Conservation (phyloP, 345 rosid genomes). For the Abelmoschus esculentus region DNA sequence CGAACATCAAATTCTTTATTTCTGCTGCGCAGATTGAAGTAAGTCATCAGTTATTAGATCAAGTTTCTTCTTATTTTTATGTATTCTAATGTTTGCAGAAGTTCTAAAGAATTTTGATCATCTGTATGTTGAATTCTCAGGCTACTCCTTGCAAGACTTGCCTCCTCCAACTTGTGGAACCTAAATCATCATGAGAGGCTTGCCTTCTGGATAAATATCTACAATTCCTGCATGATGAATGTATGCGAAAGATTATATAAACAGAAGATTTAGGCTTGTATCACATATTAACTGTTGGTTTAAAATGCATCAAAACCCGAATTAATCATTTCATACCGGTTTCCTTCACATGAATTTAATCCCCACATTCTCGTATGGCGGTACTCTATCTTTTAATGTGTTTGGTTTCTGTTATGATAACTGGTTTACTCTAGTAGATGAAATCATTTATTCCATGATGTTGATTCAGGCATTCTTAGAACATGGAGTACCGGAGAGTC, state of each 20-base stretch:
- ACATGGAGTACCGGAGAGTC: conserved; percentile 63
- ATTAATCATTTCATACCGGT: background rate
- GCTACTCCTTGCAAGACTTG: conserved; percentile 38
- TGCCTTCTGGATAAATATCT: conserved; percentile 87
- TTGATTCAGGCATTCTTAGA: conserved; percentile 60
- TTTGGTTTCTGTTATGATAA: background rate
- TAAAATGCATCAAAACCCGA: background rate
- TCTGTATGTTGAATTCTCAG: conserved; percentile 30
- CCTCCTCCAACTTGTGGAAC: conserved; percentile 41
- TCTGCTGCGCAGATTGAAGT: conserved; percentile 60
- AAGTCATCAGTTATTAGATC: conserved; percentile 15
- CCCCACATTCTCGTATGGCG: background rate
- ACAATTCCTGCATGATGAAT: conserved; percentile 87
- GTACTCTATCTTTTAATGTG: background rate
- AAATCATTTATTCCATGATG: background rate
- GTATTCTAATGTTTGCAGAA: background rate
- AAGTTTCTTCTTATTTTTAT: background rate
- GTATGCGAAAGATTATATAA: conserved; percentile 27
- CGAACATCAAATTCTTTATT: conserved; percentile 44
- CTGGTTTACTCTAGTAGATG: background rate
- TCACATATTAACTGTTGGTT: background rate
- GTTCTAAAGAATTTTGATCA: background rate
- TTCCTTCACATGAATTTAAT: background rate
- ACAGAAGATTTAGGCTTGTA: background rate
- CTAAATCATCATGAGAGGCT: conserved; percentile 56